These are phyloP conservation scores for Pleurotus cornucopiae DNA, from an alignment of 768 basidiomycete species.

Conservation along the genomic window DNA sequence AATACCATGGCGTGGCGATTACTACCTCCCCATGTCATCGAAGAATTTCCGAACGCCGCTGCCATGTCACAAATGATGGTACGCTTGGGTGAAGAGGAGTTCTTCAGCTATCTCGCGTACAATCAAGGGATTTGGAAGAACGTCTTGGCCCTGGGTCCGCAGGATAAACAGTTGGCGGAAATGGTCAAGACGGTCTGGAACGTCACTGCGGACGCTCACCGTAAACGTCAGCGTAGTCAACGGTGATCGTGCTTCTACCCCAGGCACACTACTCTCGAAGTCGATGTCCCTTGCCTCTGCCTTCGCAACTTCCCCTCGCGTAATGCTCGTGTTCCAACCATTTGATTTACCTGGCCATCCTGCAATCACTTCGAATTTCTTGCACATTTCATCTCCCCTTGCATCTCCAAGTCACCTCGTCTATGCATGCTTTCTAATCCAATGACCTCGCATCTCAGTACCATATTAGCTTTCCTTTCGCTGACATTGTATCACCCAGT, in stretches of 20 bases:
- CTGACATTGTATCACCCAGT: slow-evolving; percentile 8
- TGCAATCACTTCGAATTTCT: neutral
- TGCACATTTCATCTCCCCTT: neutral
- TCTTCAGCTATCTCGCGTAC: slow-evolving; percentile 29
- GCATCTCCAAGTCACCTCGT: neutral
- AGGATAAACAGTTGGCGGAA: slow-evolving; percentile 38
- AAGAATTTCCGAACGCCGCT: slow-evolving; percentile 59
- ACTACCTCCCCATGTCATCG: slow-evolving; percentile 49
- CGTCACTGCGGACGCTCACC: slow-evolving; percentile 63
- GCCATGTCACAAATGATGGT: slow-evolving; percentile 54
- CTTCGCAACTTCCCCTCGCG: slow-evolving; percentile 5
- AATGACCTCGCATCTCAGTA: slow-evolving; percentile 1
- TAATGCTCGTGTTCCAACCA: slow-evolving; percentile 1
- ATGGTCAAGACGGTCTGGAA: slow-evolving; percentile 65
- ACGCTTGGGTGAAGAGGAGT: slow-evolving; percentile 28
- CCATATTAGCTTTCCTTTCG: slow-evolving; percentile 4
- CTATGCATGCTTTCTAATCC: neutral
- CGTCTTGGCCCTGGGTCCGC: slow-evolving; percentile 48
- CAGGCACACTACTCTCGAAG: too few species aligned
- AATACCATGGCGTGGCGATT: slow-evolving; percentile 45
- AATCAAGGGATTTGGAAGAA: slow-evolving; percentile 71
- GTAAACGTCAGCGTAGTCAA: slow-evolving; percentile 23
- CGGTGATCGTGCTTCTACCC: neutral
- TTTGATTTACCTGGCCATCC: neutral
- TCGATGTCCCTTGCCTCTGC: neutral